Base-by-base conservation (phyloP, 495 filamentous ascomycete species). In the Podospora fimiseda region DNA sequence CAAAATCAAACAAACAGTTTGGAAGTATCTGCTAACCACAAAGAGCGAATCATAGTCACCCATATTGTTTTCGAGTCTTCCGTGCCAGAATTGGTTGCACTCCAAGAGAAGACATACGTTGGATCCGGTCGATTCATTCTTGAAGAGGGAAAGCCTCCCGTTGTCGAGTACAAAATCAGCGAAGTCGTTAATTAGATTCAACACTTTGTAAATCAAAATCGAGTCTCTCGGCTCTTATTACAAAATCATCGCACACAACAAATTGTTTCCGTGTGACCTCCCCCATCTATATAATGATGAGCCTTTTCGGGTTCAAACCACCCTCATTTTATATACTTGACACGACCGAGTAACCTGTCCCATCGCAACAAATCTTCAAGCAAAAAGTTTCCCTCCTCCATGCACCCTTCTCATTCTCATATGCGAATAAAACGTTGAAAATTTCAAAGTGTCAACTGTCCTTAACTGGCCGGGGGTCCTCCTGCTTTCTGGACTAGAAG, bases 161-260 rank as follows among this genome's bases (percentile, higher is more conserved):
- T 74, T 33, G 80, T 83, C 16, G 80, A 83, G 69, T 83, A 83
- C 60, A 74, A 77, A 60, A 70, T 85, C 57, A 77, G 79, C 55
- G 76, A 81, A 68, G 77, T 81, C 33, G 50, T 59, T 16, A 53
- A 38, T 2, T 68, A 52, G 48, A 9, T n/a, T 7, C 39, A 11
- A 33, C 27, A 6, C 27, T 6, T 6, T 33, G 11, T 33, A 33
- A 6, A 33, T 33, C 5, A 33, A 33, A 33, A 33, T 33, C 27
- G 11, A 5, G 11, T 33, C 11, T 33, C 5, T 5, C 27, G 27
- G 11, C 6, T 33, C 27, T 5, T 33, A 33, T 11, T 33, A 33
- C 5, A 33, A 33, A 33, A 33, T 6, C 27, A 33, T 33, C 27
- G 11, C 11, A 11, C 9, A 50, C 38, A 20, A 11, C 38, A 39